Base-by-base conservation (phyloP, 129 eudicot genomes). In the Lonicera japonica region DNA sequence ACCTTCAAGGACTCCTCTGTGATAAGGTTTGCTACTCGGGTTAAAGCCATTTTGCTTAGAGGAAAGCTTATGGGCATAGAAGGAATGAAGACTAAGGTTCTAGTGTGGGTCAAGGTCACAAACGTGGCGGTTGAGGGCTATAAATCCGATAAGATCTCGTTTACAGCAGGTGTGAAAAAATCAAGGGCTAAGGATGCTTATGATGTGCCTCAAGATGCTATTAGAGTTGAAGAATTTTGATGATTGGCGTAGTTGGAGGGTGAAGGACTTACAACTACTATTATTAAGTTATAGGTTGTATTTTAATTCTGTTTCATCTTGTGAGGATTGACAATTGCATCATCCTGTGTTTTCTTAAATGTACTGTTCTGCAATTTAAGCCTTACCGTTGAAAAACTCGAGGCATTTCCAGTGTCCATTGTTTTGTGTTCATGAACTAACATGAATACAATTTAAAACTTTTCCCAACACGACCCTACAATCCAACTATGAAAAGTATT, bases 71-170 rank as follows among this genome's bases (percentile, higher is more conserved):
- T 59, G 19, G 54, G 67, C 70, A 77, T 82, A 55, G 87, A 82
- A 53, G 87, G 87, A 11, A 77, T 82, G 87, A 82, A 82, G 75
- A 82, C 87, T 0, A 82, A 82, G 78, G 78, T 82, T 21, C 60
- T 82, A 24, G 87, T 82, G 15, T 82, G 87, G 87, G 72, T 78
- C 51, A 82, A 77, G 69, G 81, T 82, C 63, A 77, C 87, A 18
- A 82, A 73, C 54, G 75, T 82, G 56, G 82, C 78, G 4, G 78
- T 82, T 17, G 87, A 82, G 60, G 87, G 87, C 51, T 64, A 77
- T 63, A 74, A 75, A 45, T 82, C 87, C 11, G 87, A 82, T 69
- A 82, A 82, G 70, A 69, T 82, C 34, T 82, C 80, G 83, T 82
- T 82, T 59, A 82, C 83, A 13, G 83, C 87, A 0, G 87, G 87